phyloP scores from a whole-genome alignment of 1,139 yeast species.

The Nadsonia commutata region DNA sequence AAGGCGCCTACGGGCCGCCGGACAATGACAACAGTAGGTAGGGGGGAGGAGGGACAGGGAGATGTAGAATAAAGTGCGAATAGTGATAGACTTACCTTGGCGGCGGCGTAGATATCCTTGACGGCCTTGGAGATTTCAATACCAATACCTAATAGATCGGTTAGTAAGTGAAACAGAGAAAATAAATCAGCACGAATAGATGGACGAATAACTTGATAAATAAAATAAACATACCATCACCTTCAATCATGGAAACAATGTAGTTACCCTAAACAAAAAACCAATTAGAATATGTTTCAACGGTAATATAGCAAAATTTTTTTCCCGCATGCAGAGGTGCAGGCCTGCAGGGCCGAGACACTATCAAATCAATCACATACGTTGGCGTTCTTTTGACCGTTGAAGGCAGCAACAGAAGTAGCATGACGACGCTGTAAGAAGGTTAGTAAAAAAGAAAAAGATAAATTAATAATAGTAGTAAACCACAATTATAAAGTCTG shows the following conservation, averaged over 20 bases:
- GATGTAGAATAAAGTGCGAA: background rate
- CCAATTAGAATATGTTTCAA: background rate
- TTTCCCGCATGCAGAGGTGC: too few species aligned
- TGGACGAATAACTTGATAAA: background rate
- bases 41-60: background rate
- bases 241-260: constrained; percentile 91
- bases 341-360: too few species aligned
- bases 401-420: constrained; percentile 39
- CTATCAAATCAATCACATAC: background rate
- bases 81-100: constrained; percentile 26
- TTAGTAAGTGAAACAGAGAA: background rate
- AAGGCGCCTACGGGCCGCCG: background rate
- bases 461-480: too few species aligned
- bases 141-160: constrained; percentile 38
- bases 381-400: constrained; percentile 41
- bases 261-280: constrained; percentile 29
- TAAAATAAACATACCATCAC: constrained; percentile 47
- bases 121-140: constrained; percentile 89
- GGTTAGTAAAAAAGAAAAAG: background rate
- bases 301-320: background rate
- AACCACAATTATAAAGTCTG: too few species aligned
- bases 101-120: constrained; percentile 81
- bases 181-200: background rate
- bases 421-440: constrained; percentile 2
- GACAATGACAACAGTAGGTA: background rate